Evolutionary conservation across 331 rosid genomes (phyloP).

Genomic region (Prunus yedoensis): DNA sequence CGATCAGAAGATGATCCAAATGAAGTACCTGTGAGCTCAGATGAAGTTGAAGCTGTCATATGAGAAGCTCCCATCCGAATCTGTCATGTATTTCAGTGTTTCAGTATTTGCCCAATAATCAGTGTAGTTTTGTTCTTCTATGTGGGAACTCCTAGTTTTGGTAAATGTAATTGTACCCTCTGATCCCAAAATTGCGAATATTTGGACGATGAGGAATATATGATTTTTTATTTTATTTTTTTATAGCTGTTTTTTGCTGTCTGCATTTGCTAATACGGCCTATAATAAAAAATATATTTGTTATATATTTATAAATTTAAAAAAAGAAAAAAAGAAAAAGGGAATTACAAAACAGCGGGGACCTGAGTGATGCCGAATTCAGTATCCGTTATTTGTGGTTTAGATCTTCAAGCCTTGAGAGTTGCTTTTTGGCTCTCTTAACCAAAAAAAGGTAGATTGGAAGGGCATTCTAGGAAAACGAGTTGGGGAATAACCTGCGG

Average conservation of each 20-base stretch:
- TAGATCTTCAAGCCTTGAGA: not conserved
- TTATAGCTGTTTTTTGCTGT: constrained; percentile 17
- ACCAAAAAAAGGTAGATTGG: not conserved
- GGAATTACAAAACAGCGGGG: not conserved
- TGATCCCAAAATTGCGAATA: constrained; percentile 23
- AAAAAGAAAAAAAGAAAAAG: not conserved
- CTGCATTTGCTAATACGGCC: not conserved
- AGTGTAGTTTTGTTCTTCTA: constrained; percentile 16
- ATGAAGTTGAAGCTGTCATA: constrained; percentile 70
- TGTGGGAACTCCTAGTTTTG: constrained; percentile 14
- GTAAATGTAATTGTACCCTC: not conserved
- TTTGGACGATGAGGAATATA: constrained; percentile 16
- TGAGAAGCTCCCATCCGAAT: constrained; percentile 34
- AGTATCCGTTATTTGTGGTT: not conserved
- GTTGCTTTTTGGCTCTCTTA: not conserved
- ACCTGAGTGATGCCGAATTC: not conserved
- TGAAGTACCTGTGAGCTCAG: constrained; percentile 65
- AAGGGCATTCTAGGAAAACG: constrained; percentile 36
- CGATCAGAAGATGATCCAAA: constrained; percentile 58
- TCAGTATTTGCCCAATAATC: constrained; percentile 31
- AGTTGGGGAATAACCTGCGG: constrained; percentile 46
- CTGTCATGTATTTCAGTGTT: constrained; percentile 21
- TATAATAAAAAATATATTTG: no score
- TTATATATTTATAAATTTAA: no score
- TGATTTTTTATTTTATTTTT: constrained; percentile 14